Evolutionary conservation across 345 rosid species (phyloP), one percentile per base, ranked within the genome.

Genomic region (Capsella bursapastoris): DNA sequence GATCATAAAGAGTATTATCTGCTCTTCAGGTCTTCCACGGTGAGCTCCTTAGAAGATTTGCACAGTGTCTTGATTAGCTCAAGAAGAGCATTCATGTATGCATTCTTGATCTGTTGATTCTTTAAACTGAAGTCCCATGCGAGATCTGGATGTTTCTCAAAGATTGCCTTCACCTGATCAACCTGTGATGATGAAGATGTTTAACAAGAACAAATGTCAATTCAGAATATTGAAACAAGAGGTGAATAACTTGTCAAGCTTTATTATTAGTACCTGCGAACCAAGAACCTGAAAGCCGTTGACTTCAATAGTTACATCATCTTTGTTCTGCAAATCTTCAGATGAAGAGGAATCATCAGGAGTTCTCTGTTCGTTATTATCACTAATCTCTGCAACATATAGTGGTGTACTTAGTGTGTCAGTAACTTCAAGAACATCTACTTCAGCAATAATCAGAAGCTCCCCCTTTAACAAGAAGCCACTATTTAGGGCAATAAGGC

Each of bases 101-200:
- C 56, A 43, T 47, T 15, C 43, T 32, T 57, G 55, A 57, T 10
- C 1, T 29, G 28, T 40, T 41, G 53, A 35, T 27, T 43, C 43
- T 29, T 57, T 16, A 48, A 5, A 44, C 0, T 35, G 48, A 57
- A 69, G 14, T 57, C 16, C 13, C 31, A 9, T 4, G 65, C 4
- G 8, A 69, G 5, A 29, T 69, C 65, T 43, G 73, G 56, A 41
- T 69, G 49, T 57, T 44, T 18, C 41, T 58, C 32, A 57, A 59
- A 69, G 27, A 47, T 43, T 29, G 18, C 32, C 12, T 41, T 69
- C 31, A 69, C 48, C 12, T 12, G 16, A 7, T 57, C 15, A 11
- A 10, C 70, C 57, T 65, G 57, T 31, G 14, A 37, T 22, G 41
- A 9, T 34, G n/a, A 58, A 4, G 29, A 16, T 22, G 25, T 22